Evolutionary conservation across 1,139 yeast species (phyloP).

Genomic region (Yamadazyma jaroonii): DNA sequence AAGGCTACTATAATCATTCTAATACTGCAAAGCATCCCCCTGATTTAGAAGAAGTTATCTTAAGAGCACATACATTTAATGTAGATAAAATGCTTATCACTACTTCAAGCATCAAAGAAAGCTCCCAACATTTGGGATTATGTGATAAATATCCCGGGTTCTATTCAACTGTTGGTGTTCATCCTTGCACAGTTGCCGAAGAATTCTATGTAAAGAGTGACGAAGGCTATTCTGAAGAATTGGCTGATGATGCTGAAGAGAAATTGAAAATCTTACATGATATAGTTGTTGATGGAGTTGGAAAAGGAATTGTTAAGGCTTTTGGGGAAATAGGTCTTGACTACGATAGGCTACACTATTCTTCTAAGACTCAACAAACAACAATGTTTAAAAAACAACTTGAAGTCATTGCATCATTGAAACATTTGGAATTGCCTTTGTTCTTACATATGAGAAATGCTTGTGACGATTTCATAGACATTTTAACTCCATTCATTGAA

Average conservation of each 20-base stretch:
- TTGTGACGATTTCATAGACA: constrained; percentile 71
- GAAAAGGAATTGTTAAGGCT: constrained; percentile 57
- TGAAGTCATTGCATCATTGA: constrained; percentile 50
- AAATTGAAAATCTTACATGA: constrained; percentile 49
- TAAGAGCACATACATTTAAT: constrained; percentile 62
- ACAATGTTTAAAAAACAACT: constrained; percentile 71
- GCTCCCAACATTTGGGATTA: constrained; percentile 40
- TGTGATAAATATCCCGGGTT: constrained; percentile 33
- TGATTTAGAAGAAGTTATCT: constrained; percentile 64
- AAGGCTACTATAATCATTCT: constrained; percentile 73
- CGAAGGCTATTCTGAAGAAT: constrained; percentile 21
- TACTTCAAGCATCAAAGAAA: constrained; percentile 73
- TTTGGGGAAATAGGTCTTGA: constrained; percentile 95
- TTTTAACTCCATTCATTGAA: constrained; percentile 55
- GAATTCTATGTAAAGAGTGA: constrained; percentile 35
- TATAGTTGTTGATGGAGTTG: constrained; percentile 49
- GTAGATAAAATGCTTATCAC: constrained; percentile 77
- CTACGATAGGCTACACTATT: constrained; percentile 80
- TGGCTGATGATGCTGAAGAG: constrained; percentile 22
- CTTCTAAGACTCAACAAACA: constrained; percentile 65
- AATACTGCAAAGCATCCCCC: constrained; percentile 52
- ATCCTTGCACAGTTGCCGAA: constrained; percentile 82
- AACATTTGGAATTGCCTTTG: constrained; percentile 59
- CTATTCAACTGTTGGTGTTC: constrained; percentile 85
- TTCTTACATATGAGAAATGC: constrained; percentile 90